Conservation (phyloP, 306 rosid genomes). For the Parietaria judaica region DNA sequence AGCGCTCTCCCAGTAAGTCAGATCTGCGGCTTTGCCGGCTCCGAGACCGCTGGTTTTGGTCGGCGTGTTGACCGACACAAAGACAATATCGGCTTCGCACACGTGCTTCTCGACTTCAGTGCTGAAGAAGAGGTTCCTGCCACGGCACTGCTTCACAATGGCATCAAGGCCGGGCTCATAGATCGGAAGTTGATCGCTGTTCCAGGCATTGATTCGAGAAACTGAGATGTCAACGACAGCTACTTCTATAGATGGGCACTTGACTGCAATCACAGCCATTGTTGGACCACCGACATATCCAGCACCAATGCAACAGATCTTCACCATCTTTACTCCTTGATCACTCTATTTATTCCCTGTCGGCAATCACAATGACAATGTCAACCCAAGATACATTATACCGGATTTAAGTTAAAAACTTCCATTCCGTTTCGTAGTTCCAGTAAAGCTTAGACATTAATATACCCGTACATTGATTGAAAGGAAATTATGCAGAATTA, state of each 20-base stretch:
- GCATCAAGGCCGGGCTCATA: conserved; percentile 93
- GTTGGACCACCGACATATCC: conserved; percentile 99
- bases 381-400: neutral
- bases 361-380: conserved; percentile 5
- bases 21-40: conserved; percentile 92
- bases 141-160: conserved; percentile 70
- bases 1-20: conserved; percentile 95
- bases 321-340: conserved; percentile 63
- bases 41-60: conserved; percentile 88
- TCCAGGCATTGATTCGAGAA: conserved; percentile 83
- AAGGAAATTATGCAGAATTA: neutral
- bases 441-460: neutral
- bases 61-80: conserved; percentile 91
- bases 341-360: conserved; percentile 31
- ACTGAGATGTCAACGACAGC: conserved; percentile 86
- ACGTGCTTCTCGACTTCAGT: conserved; percentile 84
- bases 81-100: conserved; percentile 78
- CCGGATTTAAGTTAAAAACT: conserved; percentile 14
- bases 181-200: conserved; percentile 90
- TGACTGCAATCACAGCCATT: conserved; percentile 94
- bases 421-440: neutral
- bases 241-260: conserved; percentile 80
- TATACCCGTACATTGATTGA: neutral
- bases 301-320: conserved; percentile 99
- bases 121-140: conserved; percentile 96